These are phyloP conservation scores for Hysterium pulicare DNA, from an alignment of 2,329 filamentous ascomycete genomes.

Conservation along the genomic window DNA sequence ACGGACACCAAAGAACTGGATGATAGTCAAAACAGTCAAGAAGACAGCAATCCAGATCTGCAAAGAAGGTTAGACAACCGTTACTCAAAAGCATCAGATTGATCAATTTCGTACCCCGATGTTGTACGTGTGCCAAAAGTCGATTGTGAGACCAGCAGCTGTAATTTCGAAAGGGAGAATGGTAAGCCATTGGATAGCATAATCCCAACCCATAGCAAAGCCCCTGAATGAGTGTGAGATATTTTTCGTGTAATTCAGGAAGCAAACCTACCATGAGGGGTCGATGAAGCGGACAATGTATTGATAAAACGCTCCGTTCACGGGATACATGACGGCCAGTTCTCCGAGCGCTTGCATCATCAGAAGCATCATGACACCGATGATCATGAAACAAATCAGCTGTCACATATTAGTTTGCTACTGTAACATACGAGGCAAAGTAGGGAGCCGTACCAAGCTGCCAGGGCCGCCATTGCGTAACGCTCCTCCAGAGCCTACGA, in stretches of 20 bases:
- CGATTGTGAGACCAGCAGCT: conserved; percentile 31
- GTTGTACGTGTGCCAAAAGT: conserved; percentile 25
- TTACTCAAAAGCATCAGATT: conserved; percentile 3
- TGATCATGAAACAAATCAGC: conserved; percentile 30
- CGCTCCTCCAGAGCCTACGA: conserved; percentile 53
- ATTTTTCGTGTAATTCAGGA: neutral
- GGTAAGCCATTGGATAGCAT: conserved; percentile 29
- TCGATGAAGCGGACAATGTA: conserved; percentile 42
- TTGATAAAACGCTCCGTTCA: conserved; percentile 41
- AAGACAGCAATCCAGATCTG: conserved; percentile 32
- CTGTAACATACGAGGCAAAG: neutral
- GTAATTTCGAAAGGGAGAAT: conserved; percentile 34
- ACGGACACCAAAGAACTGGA: conserved; percentile 32
- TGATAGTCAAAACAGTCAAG: conserved; percentile 19
- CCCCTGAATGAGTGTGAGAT: conserved; percentile 18
- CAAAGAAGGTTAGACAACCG: conserved; percentile 2
- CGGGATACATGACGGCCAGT: conserved; percentile 40
- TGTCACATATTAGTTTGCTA: conserved; percentile 5
- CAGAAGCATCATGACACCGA: conserved; percentile 35
- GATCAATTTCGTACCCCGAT: conserved; percentile 11
- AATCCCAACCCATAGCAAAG: conserved; percentile 34
- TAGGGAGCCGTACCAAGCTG: conserved; percentile 5
- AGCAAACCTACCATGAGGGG: conserved; percentile 35
- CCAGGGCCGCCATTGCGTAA: conserved; percentile 45
- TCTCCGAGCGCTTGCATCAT: conserved; percentile 43